A percentile compares a stretch with the other conserved stretches of the same genome.
Evolutionary conservation across 345 rosid species (phyloP).

Genomic region (Citrus sp.): DNA sequence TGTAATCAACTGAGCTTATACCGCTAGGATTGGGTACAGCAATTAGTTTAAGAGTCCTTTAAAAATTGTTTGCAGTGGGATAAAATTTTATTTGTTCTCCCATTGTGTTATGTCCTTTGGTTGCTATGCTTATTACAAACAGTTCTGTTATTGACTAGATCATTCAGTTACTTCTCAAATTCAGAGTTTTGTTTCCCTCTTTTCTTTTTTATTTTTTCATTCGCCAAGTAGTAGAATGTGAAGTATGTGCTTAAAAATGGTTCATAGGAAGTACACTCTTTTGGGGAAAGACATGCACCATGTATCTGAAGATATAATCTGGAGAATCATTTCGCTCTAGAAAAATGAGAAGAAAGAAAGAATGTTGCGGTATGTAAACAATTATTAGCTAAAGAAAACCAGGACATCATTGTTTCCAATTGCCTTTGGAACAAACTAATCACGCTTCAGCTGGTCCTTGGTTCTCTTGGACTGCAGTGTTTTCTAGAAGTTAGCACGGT

Average conservation of each 20-base stretch:
- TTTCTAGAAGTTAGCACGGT: constrained; percentile 10
- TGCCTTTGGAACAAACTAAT: background rate
- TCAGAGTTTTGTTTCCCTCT: background rate
- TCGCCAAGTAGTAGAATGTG: background rate
- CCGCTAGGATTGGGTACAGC: background rate
- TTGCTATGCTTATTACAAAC: background rate
- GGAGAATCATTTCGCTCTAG: background rate
- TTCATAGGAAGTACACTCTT: background rate
- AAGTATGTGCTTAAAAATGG: background rate
- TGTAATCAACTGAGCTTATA: background rate
- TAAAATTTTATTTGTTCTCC: background rate
- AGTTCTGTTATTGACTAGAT: no score
- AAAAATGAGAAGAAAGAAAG: background rate
- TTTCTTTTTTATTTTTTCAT: no score
- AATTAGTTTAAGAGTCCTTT: background rate
- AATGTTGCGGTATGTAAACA: background rate
- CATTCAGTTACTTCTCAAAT: background rate
- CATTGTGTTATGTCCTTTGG: background rate
- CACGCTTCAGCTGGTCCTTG: background rate
- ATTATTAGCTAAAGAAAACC: background rate
- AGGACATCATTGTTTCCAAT: background rate
- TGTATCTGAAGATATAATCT: background rate
- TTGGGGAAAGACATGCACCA: background rate
- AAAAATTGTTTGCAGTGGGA: background rate
- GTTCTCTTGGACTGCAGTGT: constrained; percentile 4